Conservation (phyloP, 139 green algal species). For the Tetradesmus lagerheimii region DNA sequence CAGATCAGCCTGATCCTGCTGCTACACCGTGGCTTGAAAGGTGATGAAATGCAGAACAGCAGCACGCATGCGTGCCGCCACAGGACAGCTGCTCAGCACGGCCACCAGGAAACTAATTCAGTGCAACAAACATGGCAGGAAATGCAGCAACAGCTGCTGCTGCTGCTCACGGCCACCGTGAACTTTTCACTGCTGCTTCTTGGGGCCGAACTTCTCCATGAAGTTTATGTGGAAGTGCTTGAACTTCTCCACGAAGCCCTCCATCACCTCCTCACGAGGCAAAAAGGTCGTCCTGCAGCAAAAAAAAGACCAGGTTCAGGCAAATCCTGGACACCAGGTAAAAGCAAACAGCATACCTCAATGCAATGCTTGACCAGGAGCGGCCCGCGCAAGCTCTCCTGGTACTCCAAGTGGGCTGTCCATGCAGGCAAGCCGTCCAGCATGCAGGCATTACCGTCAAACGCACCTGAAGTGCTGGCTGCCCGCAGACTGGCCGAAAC, state of each 20-base stretch:
- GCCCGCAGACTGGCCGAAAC: slow-evolving; percentile 74
- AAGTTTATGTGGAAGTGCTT: slow-evolving; percentile 83
- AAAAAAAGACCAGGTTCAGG: too few species aligned
- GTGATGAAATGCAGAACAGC: background rate
- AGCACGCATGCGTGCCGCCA: background rate
- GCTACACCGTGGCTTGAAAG: background rate
- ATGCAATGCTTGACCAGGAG: too few species aligned
- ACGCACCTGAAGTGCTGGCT: slow-evolving; percentile 46
- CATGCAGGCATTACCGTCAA: too few species aligned
- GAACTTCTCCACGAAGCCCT: slow-evolving; percentile 77
- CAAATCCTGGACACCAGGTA: too few species aligned
- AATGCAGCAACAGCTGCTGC: background rate
- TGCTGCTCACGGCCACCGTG: background rate
- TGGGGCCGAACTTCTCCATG: slow-evolving; percentile 56
- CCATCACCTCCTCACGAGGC: slow-evolving; percentile 88
- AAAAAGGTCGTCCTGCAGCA: slow-evolving; percentile 96
- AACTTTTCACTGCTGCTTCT: background rate
- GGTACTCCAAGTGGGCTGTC: too few species aligned
- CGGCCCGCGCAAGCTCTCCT: too few species aligned
- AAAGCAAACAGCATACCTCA: too few species aligned
- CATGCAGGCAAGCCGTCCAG: too few species aligned
- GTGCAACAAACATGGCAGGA: too few species aligned
- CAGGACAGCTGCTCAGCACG: background rate
- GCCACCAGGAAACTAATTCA: background rate
- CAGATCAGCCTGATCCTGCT: background rate